Evolutionary conservation across 2,329 filamentous ascomycete species (phyloP).

Genomic region (Ascochyta rabiei): DNA sequence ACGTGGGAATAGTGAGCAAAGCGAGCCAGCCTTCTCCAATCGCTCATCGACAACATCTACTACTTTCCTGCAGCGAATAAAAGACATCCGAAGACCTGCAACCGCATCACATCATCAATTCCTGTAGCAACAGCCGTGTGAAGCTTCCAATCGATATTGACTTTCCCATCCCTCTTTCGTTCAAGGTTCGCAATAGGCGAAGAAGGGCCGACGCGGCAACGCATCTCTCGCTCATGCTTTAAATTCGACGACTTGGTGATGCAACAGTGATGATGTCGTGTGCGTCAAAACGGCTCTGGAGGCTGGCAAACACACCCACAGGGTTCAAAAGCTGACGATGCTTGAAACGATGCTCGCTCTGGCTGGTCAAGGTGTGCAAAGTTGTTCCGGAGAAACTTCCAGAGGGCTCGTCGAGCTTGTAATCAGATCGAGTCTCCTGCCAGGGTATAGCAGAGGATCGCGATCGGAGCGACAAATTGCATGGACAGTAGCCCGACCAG

Average conservation of each 20-base stretch:
- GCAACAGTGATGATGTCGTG: constrained; percentile 12
- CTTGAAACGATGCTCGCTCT: constrained; percentile 1
- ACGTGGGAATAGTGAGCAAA: neutral
- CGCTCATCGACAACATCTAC: neutral
- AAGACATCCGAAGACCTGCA: neutral
- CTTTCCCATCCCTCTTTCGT: neutral
- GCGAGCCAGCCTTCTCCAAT: neutral
- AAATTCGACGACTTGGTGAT: constrained; percentile 2
- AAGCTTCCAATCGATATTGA: neutral
- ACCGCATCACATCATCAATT: constrained; percentile 1
- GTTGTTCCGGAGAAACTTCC: constrained; percentile 5
- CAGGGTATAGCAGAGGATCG: constrained; percentile 5
- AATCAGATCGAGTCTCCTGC: neutral
- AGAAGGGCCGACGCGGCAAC: constrained; percentile 10
- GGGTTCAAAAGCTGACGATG: neutral
- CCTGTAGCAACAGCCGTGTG: neutral
- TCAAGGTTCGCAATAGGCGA: constrained; percentile 5
- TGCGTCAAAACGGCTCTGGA: neutral
- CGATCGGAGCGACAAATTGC: neutral
- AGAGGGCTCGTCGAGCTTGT: constrained; percentile 1
- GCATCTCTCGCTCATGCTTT: constrained; percentile 7
- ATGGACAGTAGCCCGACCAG: constrained; percentile 7
- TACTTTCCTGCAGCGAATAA: neutral
- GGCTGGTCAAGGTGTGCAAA: neutral
- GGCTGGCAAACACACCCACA: constrained; percentile 4